These are phyloP conservation scores for Cryptococcus neoformans DNA, from an alignment of 1,284 basidiomycete genomes.

Conservation along the genomic window DNA sequence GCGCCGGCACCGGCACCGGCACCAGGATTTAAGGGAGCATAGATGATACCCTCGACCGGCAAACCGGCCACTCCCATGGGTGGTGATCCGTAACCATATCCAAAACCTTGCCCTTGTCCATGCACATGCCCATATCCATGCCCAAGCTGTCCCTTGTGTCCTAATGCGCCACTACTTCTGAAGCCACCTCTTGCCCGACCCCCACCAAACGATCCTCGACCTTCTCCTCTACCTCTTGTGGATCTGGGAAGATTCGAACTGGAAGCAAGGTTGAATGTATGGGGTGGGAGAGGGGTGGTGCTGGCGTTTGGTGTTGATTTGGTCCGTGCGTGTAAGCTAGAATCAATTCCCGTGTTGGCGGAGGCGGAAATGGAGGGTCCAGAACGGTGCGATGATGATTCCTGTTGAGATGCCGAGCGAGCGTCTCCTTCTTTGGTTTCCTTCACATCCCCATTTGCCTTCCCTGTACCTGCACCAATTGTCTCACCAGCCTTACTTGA, in stretches of 20 bases:
- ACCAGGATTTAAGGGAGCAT: background rate
- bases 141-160: constrained; percentile 9
- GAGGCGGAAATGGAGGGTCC: background rate
- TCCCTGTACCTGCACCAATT: background rate
- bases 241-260: constrained; percentile 21
- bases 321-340: too few species aligned
- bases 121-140: background rate
- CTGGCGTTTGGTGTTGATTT: constrained; percentile 6
- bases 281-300: constrained; percentile 27
- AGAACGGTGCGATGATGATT: background rate
- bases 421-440: constrained; percentile 15
- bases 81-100: constrained; percentile 14
- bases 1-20: constrained; percentile 12
- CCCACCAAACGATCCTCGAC: constrained; percentile 27
- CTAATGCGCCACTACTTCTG: constrained; percentile 12
- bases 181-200: constrained; percentile 27
- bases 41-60: constrained; percentile 15
- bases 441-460: constrained; percentile 6
- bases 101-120: background rate
- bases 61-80: constrained; percentile 6
- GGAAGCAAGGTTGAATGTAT: constrained; percentile 15
- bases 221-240: constrained; percentile 21
- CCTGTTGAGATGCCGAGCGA: constrained; percentile 3
- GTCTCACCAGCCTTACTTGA: background rate
- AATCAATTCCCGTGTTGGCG: constrained; percentile 6